Evolutionary conservation across 345 rosid species (phyloP).

Genomic region (Triadica sebifera): DNA sequence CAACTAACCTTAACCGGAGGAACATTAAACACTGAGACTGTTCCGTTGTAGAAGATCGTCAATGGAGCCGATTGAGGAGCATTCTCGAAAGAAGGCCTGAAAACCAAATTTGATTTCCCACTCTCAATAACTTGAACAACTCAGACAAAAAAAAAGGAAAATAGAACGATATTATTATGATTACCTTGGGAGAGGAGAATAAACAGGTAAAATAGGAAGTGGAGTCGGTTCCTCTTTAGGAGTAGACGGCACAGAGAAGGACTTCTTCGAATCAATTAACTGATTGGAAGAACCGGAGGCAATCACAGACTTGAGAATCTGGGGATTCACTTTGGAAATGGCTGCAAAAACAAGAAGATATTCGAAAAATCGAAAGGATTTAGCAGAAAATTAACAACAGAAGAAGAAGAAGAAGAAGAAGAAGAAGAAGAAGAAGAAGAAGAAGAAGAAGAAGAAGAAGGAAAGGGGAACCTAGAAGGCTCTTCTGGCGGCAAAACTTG

Average conservation of each 20-base stretch:
- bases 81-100: conserved; percentile 34
- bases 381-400: too few species aligned
- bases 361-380: background rate
- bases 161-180: background rate
- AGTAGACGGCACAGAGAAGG: conserved; percentile 46
- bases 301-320: conserved; percentile 67
- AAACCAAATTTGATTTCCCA: background rate
- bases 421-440: too few species aligned
- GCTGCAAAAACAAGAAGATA: conserved; percentile 32
- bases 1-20: conserved; percentile 51
- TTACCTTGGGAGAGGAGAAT: conserved; percentile 42
- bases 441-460: too few species aligned
- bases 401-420: too few species aligned
- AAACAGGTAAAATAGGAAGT: conserved; percentile 37
- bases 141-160: too few species aligned
- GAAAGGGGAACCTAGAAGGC: conserved; percentile 57
- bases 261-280: conserved; percentile 16
- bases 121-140: background rate
- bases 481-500: conserved; percentile 56
- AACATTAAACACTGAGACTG: conserved; percentile 61
- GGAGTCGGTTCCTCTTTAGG: conserved; percentile 40
- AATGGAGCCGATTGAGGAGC: conserved; percentile 51
- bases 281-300: conserved; percentile 36
- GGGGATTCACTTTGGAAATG: conserved; percentile 80
- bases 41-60: conserved; percentile 92